Evolutionary conservation across 2,329 filamentous ascomycete species (phyloP).

Genomic region (Neonectria coccinea): DNA sequence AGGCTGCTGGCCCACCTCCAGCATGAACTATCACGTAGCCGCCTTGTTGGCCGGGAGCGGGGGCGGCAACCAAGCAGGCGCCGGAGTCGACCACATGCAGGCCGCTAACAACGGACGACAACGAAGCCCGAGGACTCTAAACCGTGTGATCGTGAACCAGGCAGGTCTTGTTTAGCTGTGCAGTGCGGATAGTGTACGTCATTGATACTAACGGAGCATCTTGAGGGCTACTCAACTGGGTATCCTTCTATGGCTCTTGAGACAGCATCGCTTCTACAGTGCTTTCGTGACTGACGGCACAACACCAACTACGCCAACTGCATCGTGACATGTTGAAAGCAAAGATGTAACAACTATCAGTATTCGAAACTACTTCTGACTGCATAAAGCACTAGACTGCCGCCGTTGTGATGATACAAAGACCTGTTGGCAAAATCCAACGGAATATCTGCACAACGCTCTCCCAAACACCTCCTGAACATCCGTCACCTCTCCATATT

Average conservation of each 20-base stretch:
- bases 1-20: background rate
- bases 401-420: constrained; percentile 1
- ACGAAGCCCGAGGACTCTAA: too few species aligned
- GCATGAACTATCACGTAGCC: background rate
- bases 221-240: background rate
- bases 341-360: background rate
- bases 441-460: constrained; percentile 9
- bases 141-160: background rate
- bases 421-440: background rate
- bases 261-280: background rate
- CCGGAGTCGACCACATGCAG: background rate
- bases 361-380: background rate
- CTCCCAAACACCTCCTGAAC: background rate
- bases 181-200: background rate
- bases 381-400: background rate
- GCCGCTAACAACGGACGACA: background rate
- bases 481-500: background rate
- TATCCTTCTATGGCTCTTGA: background rate
- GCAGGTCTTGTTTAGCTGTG: background rate
- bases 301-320: background rate
- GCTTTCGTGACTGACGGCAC: background rate
- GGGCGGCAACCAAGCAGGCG: constrained; percentile 1
- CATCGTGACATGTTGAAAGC: background rate
- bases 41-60: background rate
- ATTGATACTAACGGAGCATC: background rate